Evolutionary conservation across 805 yeast species (phyloP), one percentile per base, ranked within the genome.

Genomic region (Candida oleophila): DNA sequence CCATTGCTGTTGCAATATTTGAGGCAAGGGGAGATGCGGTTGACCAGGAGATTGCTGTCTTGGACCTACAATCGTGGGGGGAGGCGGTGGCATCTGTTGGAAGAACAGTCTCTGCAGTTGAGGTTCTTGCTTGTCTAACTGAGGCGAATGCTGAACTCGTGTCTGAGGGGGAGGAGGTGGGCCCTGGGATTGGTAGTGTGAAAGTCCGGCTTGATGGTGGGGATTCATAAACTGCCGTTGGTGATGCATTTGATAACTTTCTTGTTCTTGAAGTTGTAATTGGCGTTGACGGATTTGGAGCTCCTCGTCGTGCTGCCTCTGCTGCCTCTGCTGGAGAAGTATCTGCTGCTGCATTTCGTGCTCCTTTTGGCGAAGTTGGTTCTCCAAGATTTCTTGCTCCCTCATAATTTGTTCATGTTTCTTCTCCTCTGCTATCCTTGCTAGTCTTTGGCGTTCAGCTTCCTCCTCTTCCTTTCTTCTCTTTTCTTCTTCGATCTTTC

Each of bases 261-360:
- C 30, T 25, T 25, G 30, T 11, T 25, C 30, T 25, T 25, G 30
- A 25, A 25, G 30, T 25, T 25, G 30, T 5, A 25, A 11, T 25
- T 25, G 30, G 30, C 30, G 30, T 11, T 25, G 30, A 25, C 30
- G 30, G 11, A 25, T 5, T 25, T 25, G 30, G 11, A 25, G 41
- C 32, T 38, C 22, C 5, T 38, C 22, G 11, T 38, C 12, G n/a
- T 38, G 41, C 15, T 38, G 41, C 12, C 19, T 7, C 30, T 38
- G 41, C 16, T 38, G 41, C 21, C 19, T 18, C 14, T 38, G 41
- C 41, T 38, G 41, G 18, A 21, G 41, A 14, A 15, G 41, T 15
- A 15, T 18, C 14, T 38, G 28, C 32, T 38, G 41, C 21, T 38
- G 41, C 4, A 9, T 18, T n/a, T 36, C 22, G 16, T 15, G 36